A percentile compares a stretch with the other conserved stretches of the same genome.
phyloP scores from a whole-genome alignment of 495 filamentous ascomycete genomes.

The Entonaema liquescens region DNA sequence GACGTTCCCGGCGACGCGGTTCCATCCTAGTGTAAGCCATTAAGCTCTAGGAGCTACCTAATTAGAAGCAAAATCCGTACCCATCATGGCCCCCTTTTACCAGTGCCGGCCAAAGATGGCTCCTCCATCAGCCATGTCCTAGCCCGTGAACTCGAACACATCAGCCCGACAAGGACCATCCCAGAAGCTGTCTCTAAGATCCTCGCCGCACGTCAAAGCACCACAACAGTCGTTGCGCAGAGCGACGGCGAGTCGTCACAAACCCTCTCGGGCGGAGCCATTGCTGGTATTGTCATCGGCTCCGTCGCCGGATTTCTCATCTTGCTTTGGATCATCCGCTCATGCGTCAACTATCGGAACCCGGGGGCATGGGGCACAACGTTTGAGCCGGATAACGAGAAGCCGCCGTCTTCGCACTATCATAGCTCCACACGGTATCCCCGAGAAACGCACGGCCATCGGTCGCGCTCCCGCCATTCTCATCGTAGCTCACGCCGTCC shows the following conservation, averaged over 20 bases:
- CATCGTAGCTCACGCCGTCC: constrained; percentile 37
- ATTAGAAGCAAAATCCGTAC: background rate
- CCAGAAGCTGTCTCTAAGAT: constrained; percentile 34
- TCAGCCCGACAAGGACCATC: constrained; percentile 36
- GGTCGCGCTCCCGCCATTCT: constrained; percentile 41
- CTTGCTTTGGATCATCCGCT: constrained; percentile 61
- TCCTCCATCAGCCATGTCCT: constrained; percentile 14
- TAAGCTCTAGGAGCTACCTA: background rate
- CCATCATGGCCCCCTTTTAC: constrained; percentile 38
- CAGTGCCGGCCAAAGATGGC: constrained; percentile 8
- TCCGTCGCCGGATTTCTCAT: constrained; percentile 64
- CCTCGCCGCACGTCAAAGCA: constrained; percentile 28
- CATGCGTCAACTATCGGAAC: constrained; percentile 51
- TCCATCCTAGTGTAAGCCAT: constrained; percentile 1
- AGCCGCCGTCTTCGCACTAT: constrained; percentile 29
- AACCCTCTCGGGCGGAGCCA: constrained; percentile 62
- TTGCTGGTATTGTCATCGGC: constrained; percentile 69
- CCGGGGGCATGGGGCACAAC: constrained; percentile 39
- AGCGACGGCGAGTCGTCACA: constrained; percentile 43
- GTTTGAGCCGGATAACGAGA: constrained; percentile 42
- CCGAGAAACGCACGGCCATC: constrained; percentile 29
- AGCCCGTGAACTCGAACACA: constrained; percentile 20
- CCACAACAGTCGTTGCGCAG: constrained; percentile 37
- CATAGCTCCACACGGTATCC: constrained; percentile 28
- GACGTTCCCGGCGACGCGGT: background rate